Percentiles rank a stretch among this genome's conserved stretches.
Evolutionary conservation across 768 basidiomycete genomes (phyloP).

Genomic region (Tylopilus subfusipes): DNA sequence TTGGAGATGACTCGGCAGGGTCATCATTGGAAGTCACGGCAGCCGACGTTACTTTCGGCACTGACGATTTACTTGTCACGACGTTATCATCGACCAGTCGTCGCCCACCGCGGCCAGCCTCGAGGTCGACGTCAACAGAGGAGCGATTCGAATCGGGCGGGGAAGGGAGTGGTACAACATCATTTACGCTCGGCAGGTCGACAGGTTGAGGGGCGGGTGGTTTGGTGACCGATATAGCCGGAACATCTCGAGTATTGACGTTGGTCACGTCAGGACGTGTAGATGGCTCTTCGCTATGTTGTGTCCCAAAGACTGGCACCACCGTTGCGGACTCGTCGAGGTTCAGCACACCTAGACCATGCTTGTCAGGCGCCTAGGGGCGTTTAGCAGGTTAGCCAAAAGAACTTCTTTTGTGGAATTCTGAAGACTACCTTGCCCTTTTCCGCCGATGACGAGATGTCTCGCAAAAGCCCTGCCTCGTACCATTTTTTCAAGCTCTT

Average conservation of each 20-base stretch:
- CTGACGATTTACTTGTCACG: constrained; percentile 13
- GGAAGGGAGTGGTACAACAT: constrained; percentile 48
- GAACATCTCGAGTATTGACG: constrained; percentile 33
- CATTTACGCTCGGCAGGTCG: constrained; percentile 59
- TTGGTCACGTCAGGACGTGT: constrained; percentile 25
- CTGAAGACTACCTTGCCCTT: constrained; percentile 47
- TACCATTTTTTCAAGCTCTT: constrained; percentile 84
- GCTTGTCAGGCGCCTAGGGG: constrained; percentile 41
- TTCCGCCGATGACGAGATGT: constrained; percentile 37
- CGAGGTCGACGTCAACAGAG: constrained; percentile 36
- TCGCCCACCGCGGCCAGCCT: constrained; percentile 42
- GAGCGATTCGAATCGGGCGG: constrained; percentile 42
- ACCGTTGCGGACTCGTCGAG: constrained; percentile 47
- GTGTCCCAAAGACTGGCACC: constrained; percentile 53
- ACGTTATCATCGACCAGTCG: constrained; percentile 23
- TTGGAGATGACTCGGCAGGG: constrained; percentile 20
- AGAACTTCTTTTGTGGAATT: not conserved
- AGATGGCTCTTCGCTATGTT: constrained; percentile 16
- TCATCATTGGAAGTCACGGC: constrained; percentile 10
- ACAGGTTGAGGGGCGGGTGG: constrained; percentile 70
- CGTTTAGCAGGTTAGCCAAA: constrained; percentile 15
- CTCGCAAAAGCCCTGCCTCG: constrained; percentile 67
- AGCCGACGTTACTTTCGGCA: constrained; percentile 9
- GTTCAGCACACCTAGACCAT: constrained; percentile 42
- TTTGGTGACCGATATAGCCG: constrained; percentile 63